These are phyloP conservation scores for Colletotrichum liriopes DNA, from an alignment of 2,329 filamentous ascomycete genomes.

Conservation along the genomic window DNA sequence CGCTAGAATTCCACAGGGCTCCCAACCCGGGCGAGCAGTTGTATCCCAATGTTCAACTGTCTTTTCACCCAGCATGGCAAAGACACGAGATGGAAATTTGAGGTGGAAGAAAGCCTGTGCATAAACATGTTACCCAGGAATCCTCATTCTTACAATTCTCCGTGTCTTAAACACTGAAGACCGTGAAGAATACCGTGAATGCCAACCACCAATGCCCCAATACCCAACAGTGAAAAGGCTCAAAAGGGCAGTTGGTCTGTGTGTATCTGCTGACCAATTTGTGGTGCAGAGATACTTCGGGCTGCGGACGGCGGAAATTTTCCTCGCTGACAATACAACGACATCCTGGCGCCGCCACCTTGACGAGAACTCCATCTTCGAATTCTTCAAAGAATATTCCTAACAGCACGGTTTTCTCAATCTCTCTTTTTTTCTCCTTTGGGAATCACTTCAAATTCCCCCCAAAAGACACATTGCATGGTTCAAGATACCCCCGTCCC, in stretches of 20 bases:
- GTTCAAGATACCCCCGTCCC: not conserved
- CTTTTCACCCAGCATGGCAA: not conserved
- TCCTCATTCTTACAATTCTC: not conserved
- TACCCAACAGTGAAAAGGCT: not conserved
- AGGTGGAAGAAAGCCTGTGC: not conserved
- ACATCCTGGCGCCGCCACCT: slow-evolving; percentile 32
- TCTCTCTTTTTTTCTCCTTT: not conserved
- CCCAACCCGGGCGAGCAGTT: slow-evolving; percentile 29
- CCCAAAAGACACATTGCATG: not conserved
- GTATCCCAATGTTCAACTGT: slow-evolving; percentile 8
- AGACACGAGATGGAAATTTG: too few species aligned
- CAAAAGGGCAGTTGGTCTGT: slow-evolving; percentile 26
- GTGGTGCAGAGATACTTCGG: slow-evolving; percentile 31
- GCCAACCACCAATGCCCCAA: not conserved
- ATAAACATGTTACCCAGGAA: not conserved
- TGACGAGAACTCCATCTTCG: slow-evolving; percentile 2
- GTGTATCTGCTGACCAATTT: slow-evolving; percentile 43
- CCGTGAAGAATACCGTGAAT: not conserved
- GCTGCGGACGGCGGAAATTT: slow-evolving; percentile 39
- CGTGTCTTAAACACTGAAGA: too few species aligned
- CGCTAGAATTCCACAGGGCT: slow-evolving; percentile 34
- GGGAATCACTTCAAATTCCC: not conserved
- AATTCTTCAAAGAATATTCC: slow-evolving; percentile 19
- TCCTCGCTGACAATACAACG: slow-evolving; percentile 29
- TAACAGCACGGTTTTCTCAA: slow-evolving; percentile 1